phyloP scores from a whole-genome alignment of 1,284 basidiomycete species.

The Lentinula novae-zelandiae region DNA sequence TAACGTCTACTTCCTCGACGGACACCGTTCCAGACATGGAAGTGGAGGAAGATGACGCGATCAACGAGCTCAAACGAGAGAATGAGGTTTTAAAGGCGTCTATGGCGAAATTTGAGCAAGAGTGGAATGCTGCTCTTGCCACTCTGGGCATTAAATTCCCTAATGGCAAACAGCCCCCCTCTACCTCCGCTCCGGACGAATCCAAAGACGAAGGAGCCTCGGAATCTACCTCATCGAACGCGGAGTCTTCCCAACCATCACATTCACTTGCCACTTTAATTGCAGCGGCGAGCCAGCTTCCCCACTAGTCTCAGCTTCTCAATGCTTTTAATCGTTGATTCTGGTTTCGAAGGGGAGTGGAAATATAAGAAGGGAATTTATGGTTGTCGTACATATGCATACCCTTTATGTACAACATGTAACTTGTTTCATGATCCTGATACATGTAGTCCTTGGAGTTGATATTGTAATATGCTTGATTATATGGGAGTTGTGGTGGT shows the following conservation, averaged over 20 bases:
- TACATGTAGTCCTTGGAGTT: too few species aligned
- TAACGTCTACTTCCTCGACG: constrained; percentile 6
- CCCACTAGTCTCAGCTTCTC: not conserved
- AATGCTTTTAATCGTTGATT: not conserved
- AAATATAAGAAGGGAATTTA: not conserved
- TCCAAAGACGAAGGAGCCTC: not conserved
- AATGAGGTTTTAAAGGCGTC: constrained; percentile 7
- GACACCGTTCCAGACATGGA: constrained; percentile 7
- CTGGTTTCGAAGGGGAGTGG: not conserved
- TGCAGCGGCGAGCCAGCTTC: constrained; percentile 8
- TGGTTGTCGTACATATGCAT: not conserved
- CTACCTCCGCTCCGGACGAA: not conserved
- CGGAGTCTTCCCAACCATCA: not conserved
- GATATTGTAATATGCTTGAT: too few species aligned
- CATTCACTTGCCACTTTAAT: constrained; percentile 6
- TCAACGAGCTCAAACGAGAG: not conserved
- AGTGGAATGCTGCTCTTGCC: constrained; percentile 10
- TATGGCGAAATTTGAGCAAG: constrained; percentile 6
- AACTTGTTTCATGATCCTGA: too few species aligned
- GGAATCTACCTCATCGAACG: not conserved
- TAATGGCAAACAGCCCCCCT: not conserved
- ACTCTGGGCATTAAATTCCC: not conserved
- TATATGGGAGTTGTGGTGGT: too few species aligned
- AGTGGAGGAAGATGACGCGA: not conserved
- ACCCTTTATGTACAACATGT: too few species aligned